These are phyloP conservation scores for Paratinospora sagittata DNA, from an alignment of 164 flowering plant species.

Conservation along the genomic window DNA sequence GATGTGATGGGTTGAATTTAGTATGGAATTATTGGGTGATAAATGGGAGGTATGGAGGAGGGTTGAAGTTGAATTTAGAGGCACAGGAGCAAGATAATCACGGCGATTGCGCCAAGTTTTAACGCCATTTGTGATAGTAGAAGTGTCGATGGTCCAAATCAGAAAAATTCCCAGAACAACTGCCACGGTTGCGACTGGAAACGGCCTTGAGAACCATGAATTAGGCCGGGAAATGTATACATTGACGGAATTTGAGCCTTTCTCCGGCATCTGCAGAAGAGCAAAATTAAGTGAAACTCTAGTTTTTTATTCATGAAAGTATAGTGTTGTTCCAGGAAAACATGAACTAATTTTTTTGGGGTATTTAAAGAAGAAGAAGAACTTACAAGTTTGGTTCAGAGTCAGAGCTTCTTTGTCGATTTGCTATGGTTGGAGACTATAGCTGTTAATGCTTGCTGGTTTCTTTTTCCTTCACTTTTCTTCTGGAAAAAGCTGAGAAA, in stretches of 20 bases:
- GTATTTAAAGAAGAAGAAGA: background rate
- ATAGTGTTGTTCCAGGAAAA: background rate
- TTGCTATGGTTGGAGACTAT: too few relatives aligned
- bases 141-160: conserved; percentile 58
- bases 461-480: too few relatives aligned
- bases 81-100: conserved; percentile 16
- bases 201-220: conserved; percentile 39
- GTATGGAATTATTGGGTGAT: background rate
- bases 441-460: too few relatives aligned
- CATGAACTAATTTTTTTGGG: background rate
- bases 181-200: conserved; percentile 31
- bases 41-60: background rate
- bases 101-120: conserved; percentile 31
- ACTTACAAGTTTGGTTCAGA: background rate
- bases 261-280: conserved; percentile 47
- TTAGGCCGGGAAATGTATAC: conserved; percentile 27
- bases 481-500: too few relatives aligned
- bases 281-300: background rate
- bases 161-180: conserved; percentile 48
- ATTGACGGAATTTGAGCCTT: conserved; percentile 24
- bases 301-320: too few relatives aligned
- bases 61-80: conserved; percentile 1
- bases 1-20: background rate
- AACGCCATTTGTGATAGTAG: conserved; percentile 28
- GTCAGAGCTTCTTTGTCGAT: too few relatives aligned